Percentiles rank a stretch among this genome's conserved stretches.
Evolutionary conservation across 1,139 yeast species (phyloP).

Genomic region (Lodderomyces pseudojiufengensis): DNA sequence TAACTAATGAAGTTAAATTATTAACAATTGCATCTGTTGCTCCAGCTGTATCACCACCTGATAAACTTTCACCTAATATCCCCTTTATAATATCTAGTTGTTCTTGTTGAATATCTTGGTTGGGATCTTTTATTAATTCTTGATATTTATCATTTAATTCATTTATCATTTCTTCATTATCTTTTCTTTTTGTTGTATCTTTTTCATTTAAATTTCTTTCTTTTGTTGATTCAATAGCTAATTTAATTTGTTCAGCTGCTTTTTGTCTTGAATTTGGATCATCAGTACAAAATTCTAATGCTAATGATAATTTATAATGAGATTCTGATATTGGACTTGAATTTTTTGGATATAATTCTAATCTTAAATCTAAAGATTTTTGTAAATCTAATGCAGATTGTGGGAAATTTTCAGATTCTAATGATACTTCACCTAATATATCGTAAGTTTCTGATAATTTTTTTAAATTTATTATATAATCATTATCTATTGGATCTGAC

Average conservation of each 20-base stretch:
- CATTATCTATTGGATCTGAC: constrained; percentile 32
- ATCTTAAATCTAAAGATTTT: constrained; percentile 53
- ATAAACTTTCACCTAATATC: constrained; percentile 51
- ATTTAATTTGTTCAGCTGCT: constrained; percentile 57
- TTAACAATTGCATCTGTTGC: constrained; percentile 9
- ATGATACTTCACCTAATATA: constrained; percentile 81
- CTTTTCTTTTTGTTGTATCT: constrained; percentile 32
- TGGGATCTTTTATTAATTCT: constrained; percentile 53
- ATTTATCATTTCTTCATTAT: constrained; percentile 48
- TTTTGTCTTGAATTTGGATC: constrained; percentile 44
- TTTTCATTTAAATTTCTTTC: constrained; percentile 29
- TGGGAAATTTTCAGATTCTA: constrained; percentile 78
- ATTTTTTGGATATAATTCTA: constrained; percentile 46
- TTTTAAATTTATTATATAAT: constrained; percentile 35
- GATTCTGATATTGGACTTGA: constrained; percentile 72
- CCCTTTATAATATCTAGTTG: constrained; percentile 61
- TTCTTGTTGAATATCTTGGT: constrained; percentile 47
- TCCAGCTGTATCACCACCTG: constrained; percentile 6
- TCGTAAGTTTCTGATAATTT: constrained; percentile 76
- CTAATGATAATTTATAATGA: constrained; percentile 77
- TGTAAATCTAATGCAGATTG: constrained; percentile 72
- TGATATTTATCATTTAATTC: constrained; percentile 51
- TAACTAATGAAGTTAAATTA: constrained; percentile 11
- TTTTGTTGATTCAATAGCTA: constrained; percentile 61
- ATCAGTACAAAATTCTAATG: constrained; percentile 63